Conservation (phyloP, 805 yeast genomes). For the Diddensiella caesifluorescens region DNA sequence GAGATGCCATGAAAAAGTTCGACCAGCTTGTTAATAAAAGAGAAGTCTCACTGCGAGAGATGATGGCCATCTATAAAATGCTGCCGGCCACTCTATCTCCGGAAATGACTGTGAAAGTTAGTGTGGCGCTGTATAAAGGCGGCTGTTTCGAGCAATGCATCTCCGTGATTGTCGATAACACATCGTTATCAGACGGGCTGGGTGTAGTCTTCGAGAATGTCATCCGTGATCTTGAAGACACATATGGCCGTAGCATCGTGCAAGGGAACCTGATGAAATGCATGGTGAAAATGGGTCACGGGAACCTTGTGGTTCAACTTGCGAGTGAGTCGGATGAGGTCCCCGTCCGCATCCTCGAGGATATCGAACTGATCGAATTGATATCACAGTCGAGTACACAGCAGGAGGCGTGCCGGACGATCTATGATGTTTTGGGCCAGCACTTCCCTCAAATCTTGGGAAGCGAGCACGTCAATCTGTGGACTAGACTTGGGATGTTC, state of each 20-base stretch:
- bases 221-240: not conserved
- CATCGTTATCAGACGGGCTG: not conserved
- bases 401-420: no score
- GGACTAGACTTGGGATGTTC: constrained; percentile 9
- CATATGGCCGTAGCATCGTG: not conserved
- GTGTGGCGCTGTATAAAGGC: not conserved
- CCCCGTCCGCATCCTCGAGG: not conserved
- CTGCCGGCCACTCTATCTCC: not conserved
- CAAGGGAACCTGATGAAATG: not conserved
- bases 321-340: no score
- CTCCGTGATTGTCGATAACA: not conserved
- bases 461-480: constrained; percentile 3
- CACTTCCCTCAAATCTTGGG: constrained; percentile 13
- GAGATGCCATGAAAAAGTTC: not conserved
- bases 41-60: not conserved
- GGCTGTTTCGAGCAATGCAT: not conserved
- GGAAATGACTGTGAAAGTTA: not conserved
- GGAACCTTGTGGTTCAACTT: no score
- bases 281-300: not conserved
- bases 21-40: not conserved
- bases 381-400: no score
- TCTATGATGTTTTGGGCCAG: not conserved
- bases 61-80: not conserved
- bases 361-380: not conserved
- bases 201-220: not conserved